Evolutionary conservation across 768 basidiomycete species (phyloP), one percentile per base, ranked within the genome.

Genomic region (Harrya chromipes): DNA sequence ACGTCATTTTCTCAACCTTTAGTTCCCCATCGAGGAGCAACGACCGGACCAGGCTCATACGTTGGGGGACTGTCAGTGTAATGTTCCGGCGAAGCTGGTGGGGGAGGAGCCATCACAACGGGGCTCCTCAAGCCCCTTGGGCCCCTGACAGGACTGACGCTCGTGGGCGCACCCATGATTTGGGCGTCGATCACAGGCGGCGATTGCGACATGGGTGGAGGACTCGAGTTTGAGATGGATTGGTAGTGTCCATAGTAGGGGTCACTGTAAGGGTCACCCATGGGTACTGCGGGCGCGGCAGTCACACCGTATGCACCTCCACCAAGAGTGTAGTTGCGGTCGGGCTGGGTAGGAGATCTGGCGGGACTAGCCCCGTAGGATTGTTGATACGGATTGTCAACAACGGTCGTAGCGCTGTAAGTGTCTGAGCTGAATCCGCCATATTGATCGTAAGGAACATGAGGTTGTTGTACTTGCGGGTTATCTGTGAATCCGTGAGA

Each of bases 51-150:
- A 14, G 72, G 71, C 23, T 89, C 86, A 60, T 90, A 90, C 44
- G 68, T 72, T 24, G 87, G 87, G 13, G 87, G 87, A 31, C 69
- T 74, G 16, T 88, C 87, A 14, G 78, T 68, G 41, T 74, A 70
- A 26, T 45, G 47, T 27, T n/a, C 39, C 12, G 46, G 37, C 27
- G 52, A 43, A 35, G 41, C 16, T 13, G 51, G 20, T 40, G 64
- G 13, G 14, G 14, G 59, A 47, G 67, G 66, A 7, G 60, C 48
- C 56, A 60, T 61, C 10, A 59, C 46, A 4, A 54, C 53, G 26
- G 36, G 56, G 39, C 56, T 60, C 31, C 70, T 70, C 14, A 68
- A 72, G 9, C 69, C 56, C 53, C 72, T 64, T 3, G 78, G 76
- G 3, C 77, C 77, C 46, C 60, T 74, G 35, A 74, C 59, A 27